Evolutionary conservation across 192 early-diverging fungal genomes (phyloP), one percentile per base, ranked within the genome.

Genomic region (Backusella sp.): DNA sequence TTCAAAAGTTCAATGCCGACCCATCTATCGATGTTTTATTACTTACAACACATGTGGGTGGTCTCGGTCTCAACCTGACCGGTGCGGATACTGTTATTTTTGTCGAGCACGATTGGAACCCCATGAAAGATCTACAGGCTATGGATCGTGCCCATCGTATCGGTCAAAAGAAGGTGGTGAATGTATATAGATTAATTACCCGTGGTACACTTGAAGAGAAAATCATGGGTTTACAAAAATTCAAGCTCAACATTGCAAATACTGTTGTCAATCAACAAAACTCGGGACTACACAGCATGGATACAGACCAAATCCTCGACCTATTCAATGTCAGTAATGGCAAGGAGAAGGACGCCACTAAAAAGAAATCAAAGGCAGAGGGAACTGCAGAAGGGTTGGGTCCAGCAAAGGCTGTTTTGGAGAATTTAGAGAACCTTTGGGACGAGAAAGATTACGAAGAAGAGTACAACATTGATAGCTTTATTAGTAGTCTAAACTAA

Each of bases 61-160:
- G 98, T 7, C 86, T 99, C 21, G 98, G 98, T 1, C 85, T 99
- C 9, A 99, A 98, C 73, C 84, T 99, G 76, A 99, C 98, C 6
- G 98, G 97, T 6, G 98, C 98, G n/a, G 98, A 99, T 74, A 98
- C 96, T 3, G 98, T 99, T 0, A 97, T 99, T 36, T 98, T 99
- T 89, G 94, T 98, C 11, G 98, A 99, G 80, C 98, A 98, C 78
- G 98, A 99, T 77, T 99, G 97, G 91, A 99, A 99, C 79, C 98
- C 98, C 6, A 96, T 97, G 88, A 98, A 96, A 83, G 98, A 99
- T 85, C 81, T 98, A 72, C 98, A 99, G 82, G 98, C 98, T 1
- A 98, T 98, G 98, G 98, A 99, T 83, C 91, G 98, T 46, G 98
- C 97, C 0, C 98, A 99, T 84, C 93, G 98, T 34, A 91, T 99